Evolutionary conservation across 1,284 basidiomycete genomes (phyloP), one percentile per base, ranked within the genome.

Genomic region (Meira miltonrushii): DNA sequence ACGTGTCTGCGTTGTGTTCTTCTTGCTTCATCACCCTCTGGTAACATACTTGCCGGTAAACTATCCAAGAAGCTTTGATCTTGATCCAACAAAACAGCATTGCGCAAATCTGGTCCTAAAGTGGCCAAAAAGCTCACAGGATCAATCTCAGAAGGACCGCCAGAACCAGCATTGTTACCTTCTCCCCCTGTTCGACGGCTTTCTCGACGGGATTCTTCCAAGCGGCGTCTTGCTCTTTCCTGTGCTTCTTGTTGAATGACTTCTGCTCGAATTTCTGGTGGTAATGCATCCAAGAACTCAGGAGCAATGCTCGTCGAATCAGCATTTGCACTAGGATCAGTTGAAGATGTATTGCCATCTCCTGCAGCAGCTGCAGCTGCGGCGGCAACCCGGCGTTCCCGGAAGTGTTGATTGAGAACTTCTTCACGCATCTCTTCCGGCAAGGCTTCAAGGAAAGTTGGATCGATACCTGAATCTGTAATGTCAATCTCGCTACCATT

Each of bases 351-450:
- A 19, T 38, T 23, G 4, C 21, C 13, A 17, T 33, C 50, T 17
- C 44, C 85, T 88, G 78, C 61, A 85, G 82, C 39, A 23, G 39
- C 55, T 19, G 17, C 73, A 0, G 89, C 84, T 4, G 89, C 87
- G 63, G 65, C 64, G 0, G 71, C 68, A 15, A 74, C 72, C 15
- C 89, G 88, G 62, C 71, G 75, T 74, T 97, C 94, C 12, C 92
- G 88, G 70, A 97, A 86, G 75, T 98, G 93, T 78, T 98, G 95
- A 75, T 94, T 94, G 55, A 99, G 84, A 28, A 98, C 92, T 78
- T 99, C 95, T 76, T 96, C 94, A 50, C 95, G 86, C 88, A 99
- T 95, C 68, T 98, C 94, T 76, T 98, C 95, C 0, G 95, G 95
- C 25, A 99, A 81, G 17, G 95, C 95, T 79, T 97, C 92, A 56